phyloP scores from a whole-genome alignment of 768 basidiomycete genomes.

The Trametes elegans region DNA sequence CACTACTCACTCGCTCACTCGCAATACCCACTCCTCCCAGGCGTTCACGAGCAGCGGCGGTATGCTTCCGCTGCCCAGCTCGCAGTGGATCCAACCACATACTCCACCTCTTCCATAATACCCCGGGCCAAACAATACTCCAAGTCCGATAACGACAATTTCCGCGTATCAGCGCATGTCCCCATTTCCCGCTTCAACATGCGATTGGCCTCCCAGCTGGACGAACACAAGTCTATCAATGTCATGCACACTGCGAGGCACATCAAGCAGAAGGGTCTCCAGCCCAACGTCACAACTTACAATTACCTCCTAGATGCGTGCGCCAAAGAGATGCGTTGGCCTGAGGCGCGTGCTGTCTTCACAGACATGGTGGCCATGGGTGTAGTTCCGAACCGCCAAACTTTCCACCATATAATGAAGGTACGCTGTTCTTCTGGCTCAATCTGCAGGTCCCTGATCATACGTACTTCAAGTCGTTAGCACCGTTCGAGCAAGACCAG shows the following conservation, averaged over 20 bases:
- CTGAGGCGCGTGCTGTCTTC: conserved; percentile 62
- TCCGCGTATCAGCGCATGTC: conserved; percentile 19
- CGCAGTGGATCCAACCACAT: background rate
- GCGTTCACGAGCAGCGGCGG: conserved; percentile 10
- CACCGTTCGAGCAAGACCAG: background rate
- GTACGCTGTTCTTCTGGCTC: conserved; percentile 35
- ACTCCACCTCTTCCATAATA: background rate
- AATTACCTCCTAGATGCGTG: conserved; percentile 53
- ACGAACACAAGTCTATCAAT: conserved; percentile 34
- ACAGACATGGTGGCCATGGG: conserved; percentile 63
- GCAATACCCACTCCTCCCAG: background rate
- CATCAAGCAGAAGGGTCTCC: conserved; percentile 56
- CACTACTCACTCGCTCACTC: background rate
- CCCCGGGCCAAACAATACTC: background rate
- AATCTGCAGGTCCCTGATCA: background rate
- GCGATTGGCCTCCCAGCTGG: conserved; percentile 38
- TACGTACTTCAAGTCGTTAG: background rate
- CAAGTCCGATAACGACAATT: conserved; percentile 24
- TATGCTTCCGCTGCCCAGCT: conserved; percentile 7
- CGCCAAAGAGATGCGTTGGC: conserved; percentile 38
- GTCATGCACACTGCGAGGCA: conserved; percentile 46
- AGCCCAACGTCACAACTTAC: conserved; percentile 58
- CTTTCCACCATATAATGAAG: conserved; percentile 59
- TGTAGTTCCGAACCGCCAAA: conserved; percentile 46
- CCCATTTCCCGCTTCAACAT: conserved; percentile 26